Base-by-base conservation (phyloP, 2,329 filamentous ascomycete genomes). In the Truncatella angustata region DNA sequence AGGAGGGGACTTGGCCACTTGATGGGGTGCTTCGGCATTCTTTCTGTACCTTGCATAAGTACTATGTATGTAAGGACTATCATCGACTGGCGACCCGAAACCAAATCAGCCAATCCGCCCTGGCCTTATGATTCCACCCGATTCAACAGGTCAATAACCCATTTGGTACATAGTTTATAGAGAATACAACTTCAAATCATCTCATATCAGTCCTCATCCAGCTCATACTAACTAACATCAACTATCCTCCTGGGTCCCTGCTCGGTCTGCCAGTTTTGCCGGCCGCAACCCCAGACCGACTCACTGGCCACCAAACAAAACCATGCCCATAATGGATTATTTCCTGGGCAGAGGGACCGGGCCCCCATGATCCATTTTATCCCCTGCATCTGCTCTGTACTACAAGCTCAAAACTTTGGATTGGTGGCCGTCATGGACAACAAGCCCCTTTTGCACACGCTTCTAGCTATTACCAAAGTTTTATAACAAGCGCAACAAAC, bases 21-120 rank as follows among this genome's bases (percentile, higher is more conserved):
- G n/a, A 7, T n/a, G 36, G 10, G 36, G 9, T 20, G 36, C 36
- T 16, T 39, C n/a, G 36, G 36, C 36, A 39, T 6, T 39, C 36
- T 39, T 39, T 2, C 36, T 46, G 43, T 46, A 46, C 43, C 43
- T 46, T 46, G 43, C 43, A 34, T 46, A 28, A 43, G 43, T 24
- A 46, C 28, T 24, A 44, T 11, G 21, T 12, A 18, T 30, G 18
- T 20, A 21, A 18, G 37, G 37, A 18, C 12, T 11, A 20, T 11
- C 24, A 21, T 21, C 37, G 37, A 40, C 18, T 40, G 37, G 18
- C 37, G 18, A 21, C 18, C 37, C 37, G 24, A 20, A 23, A 40
- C 7, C 18, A 40, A 40, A 21, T 21, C 37, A 40, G 6, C 36
- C 10, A 20, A 40, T 18, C 11, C 36, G n/a, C n/a, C n/a, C n/a